These are phyloP conservation scores for Aspergillus bombycis DNA, from an alignment of 2,329 filamentous ascomycete genomes.

Conservation along the genomic window DNA sequence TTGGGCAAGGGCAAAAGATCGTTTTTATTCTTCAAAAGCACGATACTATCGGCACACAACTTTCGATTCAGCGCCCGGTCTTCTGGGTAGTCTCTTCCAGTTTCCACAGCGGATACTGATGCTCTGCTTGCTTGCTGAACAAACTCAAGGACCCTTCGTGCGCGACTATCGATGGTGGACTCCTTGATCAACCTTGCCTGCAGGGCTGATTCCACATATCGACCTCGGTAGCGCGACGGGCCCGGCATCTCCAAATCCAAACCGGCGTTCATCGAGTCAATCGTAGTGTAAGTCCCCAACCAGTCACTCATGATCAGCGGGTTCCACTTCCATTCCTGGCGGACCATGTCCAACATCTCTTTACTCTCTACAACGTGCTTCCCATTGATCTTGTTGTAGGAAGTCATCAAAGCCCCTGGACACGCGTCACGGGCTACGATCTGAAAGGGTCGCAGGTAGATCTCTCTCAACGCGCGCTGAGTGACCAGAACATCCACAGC, in stretches of 20 bases:
- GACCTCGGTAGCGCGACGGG: slow-evolving; percentile 37
- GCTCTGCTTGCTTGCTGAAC: slow-evolving; percentile 27
- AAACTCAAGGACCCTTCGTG: slow-evolving; percentile 37
- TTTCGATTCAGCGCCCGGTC: slow-evolving; percentile 23
- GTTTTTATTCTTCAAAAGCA: slow-evolving; percentile 25
- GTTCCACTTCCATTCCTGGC: slow-evolving; percentile 38
- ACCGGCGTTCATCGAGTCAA: slow-evolving; percentile 27
- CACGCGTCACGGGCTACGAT: slow-evolving; percentile 56
- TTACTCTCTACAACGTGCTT: slow-evolving; percentile 36
- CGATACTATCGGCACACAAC: slow-evolving; percentile 21
- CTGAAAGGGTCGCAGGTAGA: slow-evolving; percentile 63
- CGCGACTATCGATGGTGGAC: slow-evolving; percentile 31
- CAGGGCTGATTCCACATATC: slow-evolving; percentile 28
- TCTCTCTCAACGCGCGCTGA: slow-evolving; percentile 57
- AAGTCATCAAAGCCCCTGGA: slow-evolving; percentile 57
- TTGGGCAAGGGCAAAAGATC: slow-evolving; percentile 25
- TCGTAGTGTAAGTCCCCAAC: slow-evolving; percentile 26
- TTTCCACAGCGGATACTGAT: slow-evolving; percentile 16
- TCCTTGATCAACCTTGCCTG: slow-evolving; percentile 32
- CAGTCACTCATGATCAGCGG: slow-evolving; percentile 40
- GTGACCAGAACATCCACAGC: slow-evolving; percentile 35
- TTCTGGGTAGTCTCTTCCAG: slow-evolving; percentile 17
- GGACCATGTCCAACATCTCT: slow-evolving; percentile 33
- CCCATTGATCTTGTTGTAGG: slow-evolving; percentile 57
- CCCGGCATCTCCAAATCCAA: slow-evolving; percentile 34